Evolutionary conservation across 2,329 filamentous ascomycete species (phyloP), one percentile per base, ranked within the genome.

Genomic region (Cryoendolithus antarcticus): DNA sequence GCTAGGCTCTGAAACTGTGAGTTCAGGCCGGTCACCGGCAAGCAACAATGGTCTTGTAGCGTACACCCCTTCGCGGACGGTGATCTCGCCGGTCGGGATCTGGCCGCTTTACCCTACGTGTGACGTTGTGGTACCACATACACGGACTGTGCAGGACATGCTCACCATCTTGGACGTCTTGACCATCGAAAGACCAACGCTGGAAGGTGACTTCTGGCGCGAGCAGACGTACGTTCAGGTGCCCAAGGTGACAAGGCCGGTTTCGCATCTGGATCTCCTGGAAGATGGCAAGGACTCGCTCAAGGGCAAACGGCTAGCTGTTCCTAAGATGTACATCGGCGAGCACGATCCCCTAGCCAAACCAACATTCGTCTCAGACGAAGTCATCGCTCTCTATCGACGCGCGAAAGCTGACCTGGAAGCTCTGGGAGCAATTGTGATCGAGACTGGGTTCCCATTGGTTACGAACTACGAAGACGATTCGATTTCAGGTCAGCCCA

Each of bases 41-140:
- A 70, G 65, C 0, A 73, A 74, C 44, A 74, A 74, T 46, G 65
- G 60, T 0, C 50, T 75, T 2, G 60, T 74, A 0, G 69, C 63
- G 0, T 75, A 75, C 38, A 70, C 72, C 0, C 70, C 71, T 0
- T 73, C 69, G 0, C 60, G 65, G 27, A 69, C 70, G 0, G 39
- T 68, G 0, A 53, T 75, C 8, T 64, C 69, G 4, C 62, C 65
- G 9, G 60, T 69, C 2, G 72, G 71, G 0, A 54, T 66, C 4
- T 43, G 41, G 41, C 70, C 71, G 2, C 54, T 75, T 1, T 75
- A 69, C 44, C 62, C 68, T 0, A 71, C 66, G 0, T 72, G 70
- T 42, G 71, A 75, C 49, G 63, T 67, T 0, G 53, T 71, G 0
- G 66, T 70, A 0, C 71, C 71, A 2, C 67, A 72, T 39, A 65